Base-by-base conservation (phyloP, 331 rosid species). In the Dryas integrifolia region DNA sequence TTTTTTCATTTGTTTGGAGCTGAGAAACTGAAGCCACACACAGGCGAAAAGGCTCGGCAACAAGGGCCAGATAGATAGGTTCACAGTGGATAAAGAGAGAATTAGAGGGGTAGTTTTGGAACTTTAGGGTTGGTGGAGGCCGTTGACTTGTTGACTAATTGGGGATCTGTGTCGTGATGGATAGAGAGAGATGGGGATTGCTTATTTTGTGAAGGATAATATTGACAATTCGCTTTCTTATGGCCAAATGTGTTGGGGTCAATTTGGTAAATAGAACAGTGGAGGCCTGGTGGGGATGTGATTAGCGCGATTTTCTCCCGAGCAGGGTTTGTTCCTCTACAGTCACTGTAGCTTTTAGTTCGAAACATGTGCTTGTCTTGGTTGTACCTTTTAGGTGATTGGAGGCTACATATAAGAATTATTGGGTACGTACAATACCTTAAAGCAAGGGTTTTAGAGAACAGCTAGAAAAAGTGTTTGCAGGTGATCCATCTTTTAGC, bases 21-120 rank as follows among this genome's bases (percentile, higher is more conserved):
- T 65, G 74, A 56, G 73, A 73, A 82, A 76, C 53, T 50, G 16
- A 82, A 76, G 81, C 87, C 91, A 78, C 88, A 77, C 74, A 80
- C 56, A 81, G 70, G 70, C 41, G 38, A 65, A 39, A 46, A 63
- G 70, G 63, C 26, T 10, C 45, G 5, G 60, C 57, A 14, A 30
- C 44, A 15, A 68, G 67, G 16, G 21, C 39, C 52, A 6, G 73
- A 61, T 55, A 6, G 73, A 61, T 55, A 21, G 64, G 51, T 14
- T 39, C 10, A 5, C 14, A 5, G 49, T 12, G 75, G 72, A 83
- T 35, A 74, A 48, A 58, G 63, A 7, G 21, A 3, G 64, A 18
- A 6, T 4, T 15, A 0, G 5, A 41, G 70, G 85, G 89, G 76
- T 70, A 67, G 6, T 63, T 66, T 80, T 3, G 89, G n/a, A 4